Evolutionary conservation across 2,329 filamentous ascomycete species (phyloP), one percentile per base, ranked within the genome.

Genomic region (Clathrospora elynae): DNA sequence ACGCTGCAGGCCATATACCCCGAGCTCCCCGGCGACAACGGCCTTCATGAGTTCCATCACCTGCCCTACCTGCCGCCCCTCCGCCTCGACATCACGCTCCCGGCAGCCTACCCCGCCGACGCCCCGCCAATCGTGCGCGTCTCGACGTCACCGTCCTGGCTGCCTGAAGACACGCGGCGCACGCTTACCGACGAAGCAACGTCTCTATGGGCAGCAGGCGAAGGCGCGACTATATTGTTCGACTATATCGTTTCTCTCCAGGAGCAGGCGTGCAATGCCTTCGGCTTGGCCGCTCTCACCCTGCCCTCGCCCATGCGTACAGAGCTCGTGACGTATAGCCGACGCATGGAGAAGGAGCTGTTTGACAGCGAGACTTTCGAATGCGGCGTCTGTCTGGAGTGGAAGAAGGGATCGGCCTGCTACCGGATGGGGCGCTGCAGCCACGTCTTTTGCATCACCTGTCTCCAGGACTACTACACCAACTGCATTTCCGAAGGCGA

Each of bases 371-470:
- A 86, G 57, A 95, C 89, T 0, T 96, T 93, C 63, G 84, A 91
- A 37, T 97, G 92, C 55, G 88, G 87, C 2, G 80, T 97, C 33
- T 96, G 91, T 64, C 72, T 96, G 32, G 92, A 97, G 68, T 90
- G 90, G 0, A 96, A 96, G 70, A 96, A 95, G 67, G 93, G 93
- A 1, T 71, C 75, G 0, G 80, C 77, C 8, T 97, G 93, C 67
- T 87, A 97, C 72, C 82, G 83, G 28, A 85, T 97, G 78, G 72
- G 87, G 31, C 83, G 86, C 45, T 99, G 93, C 68, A 84, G 83
- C 0, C 92, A 99, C 66, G 90, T 97, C 24, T 99, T 97, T 64
- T 99, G 93, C 68, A 74, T 86, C 12, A 71, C 82, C n/a, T 99
- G 93, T 62, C 76, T 99, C 2, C 86, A 88, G 51, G 89, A 92